Percentiles rank a stretch among this genome's conserved stretches.
These are phyloP conservation scores for Drechslerella coelobrocha DNA, from an alignment of 2,329 filamentous ascomycete species.

Conservation along the genomic window DNA sequence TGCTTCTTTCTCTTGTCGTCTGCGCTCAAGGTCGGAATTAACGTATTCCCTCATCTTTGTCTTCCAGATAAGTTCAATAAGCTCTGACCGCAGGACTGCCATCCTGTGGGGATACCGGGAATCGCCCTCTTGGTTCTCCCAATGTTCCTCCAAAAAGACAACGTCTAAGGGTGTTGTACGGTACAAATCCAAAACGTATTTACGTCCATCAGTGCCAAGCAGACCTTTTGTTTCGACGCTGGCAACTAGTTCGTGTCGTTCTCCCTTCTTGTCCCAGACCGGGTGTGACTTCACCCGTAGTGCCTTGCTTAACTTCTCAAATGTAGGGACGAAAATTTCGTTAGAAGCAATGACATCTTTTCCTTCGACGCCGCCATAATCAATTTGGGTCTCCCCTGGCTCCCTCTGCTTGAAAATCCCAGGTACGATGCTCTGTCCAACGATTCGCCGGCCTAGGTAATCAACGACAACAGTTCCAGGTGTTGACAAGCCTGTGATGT, in stretches of 20 bases:
- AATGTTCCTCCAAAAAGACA: slow-evolving; percentile 82
- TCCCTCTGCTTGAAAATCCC: slow-evolving; percentile 99
- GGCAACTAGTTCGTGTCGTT: slow-evolving; percentile 87
- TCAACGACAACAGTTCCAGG: slow-evolving; percentile 96
- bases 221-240: slow-evolving; percentile 98
- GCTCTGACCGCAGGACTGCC: slow-evolving; percentile 88
- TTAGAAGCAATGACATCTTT: slow-evolving; percentile 94
- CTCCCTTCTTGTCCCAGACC: slow-evolving; percentile 96
- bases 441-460: slow-evolving; percentile 94
- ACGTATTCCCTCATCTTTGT: slow-evolving; percentile 89
- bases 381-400: slow-evolving; percentile 96
- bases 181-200: slow-evolving; percentile 97
- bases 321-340: slow-evolving; percentile 80
- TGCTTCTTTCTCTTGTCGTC: slow-evolving; percentile 59
- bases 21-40: slow-evolving; percentile 74
- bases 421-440: slow-evolving; percentile 96
- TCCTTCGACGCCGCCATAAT: slow-evolving; percentile 96
- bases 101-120: slow-evolving; percentile 86
- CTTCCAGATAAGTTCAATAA: slow-evolving; percentile 85
- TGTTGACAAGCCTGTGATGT: slow-evolving; percentile 92
- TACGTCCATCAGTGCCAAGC: slow-evolving; percentile 93
- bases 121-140: slow-evolving; percentile 59
- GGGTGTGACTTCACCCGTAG: slow-evolving; percentile 91
- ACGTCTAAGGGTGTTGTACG: slow-evolving; percentile 91
- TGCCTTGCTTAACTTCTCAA: slow-evolving; percentile 87